Evolutionary conservation across 1,284 basidiomycete species (phyloP), one percentile per base, ranked within the genome.

Genomic region (Wallemia mellicola): DNA sequence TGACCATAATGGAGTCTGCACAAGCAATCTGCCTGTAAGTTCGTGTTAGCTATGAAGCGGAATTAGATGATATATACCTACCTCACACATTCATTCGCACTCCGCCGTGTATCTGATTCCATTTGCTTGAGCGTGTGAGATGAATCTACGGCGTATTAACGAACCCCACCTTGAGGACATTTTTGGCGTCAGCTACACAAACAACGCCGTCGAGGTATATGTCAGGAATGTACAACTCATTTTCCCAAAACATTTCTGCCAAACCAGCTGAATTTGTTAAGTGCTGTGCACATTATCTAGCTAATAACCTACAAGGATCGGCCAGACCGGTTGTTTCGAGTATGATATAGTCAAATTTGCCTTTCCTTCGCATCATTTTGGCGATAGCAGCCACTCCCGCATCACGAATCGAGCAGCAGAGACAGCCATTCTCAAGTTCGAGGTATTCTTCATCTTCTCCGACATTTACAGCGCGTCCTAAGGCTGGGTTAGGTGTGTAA

Each of bases 351-450:
- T 94, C 89, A 65, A 92, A 89, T 1, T 79, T 78, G 25, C 83
- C 85, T 65, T 82, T 84, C 61, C 77, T 76, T 64, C 75, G 73
- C 85, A 80, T 84, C 62, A 92, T 74, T 66, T 84, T 83, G 68
- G 92, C 86, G 59, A 95, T 91, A 1, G 89, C 86, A 27, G 86
- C 85, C 0, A 84, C 77, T 1, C 89, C 89, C 17, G 79, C 75
- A 68, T 94, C 88, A 67, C 91, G 89, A 71, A 94, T 83, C 61
- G 85, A 87, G 69, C 89, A 95, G 69, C 89, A 94, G 24, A 95
- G 70, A 69, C 89, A 94, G 11, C 89, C 89, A 68, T 95, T 94
- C 1, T 88, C 81, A 1, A 92, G 76, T 63, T 89, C 83, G 17
- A 92, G 77, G 65, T 89, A 79, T 64, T 86, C 83, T 66, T 84